A percentile compares a stretch with the other conserved stretches of the same genome.
Evolutionary conservation across 2,329 filamentous ascomycete genomes (phyloP).

Genomic region (Aspergillus sojae): DNA sequence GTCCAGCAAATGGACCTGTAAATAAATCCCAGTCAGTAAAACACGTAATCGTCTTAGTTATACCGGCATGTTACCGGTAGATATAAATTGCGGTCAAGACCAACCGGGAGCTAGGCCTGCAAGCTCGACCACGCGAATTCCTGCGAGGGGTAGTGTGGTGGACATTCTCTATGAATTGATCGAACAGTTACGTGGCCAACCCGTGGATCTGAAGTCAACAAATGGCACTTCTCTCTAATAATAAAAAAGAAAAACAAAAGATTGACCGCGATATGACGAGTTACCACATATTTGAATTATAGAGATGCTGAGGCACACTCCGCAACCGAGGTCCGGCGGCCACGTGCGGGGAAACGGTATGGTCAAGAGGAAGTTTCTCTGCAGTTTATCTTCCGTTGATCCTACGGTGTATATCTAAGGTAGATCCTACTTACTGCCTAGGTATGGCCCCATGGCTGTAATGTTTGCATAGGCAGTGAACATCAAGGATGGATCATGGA

Average conservation of each 20-base stretch:
- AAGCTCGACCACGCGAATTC: slow-evolving; percentile 67
- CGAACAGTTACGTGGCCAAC: background rate
- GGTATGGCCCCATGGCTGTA: too few species aligned
- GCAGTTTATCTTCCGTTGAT: background rate
- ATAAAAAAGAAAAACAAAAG: background rate
- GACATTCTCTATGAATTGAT: slow-evolving; percentile 20
- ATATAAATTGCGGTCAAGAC: slow-evolving; percentile 11
- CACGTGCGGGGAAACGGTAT: slow-evolving; percentile 22
- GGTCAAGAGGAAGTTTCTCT: background rate
- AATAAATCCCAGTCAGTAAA: background rate
- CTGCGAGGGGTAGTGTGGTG: slow-evolving; percentile 54
- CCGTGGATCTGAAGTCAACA: background rate
- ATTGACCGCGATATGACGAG: background rate
- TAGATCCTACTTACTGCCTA: too few species aligned
- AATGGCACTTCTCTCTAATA: background rate
- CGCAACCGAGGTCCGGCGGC: slow-evolving; percentile 28
- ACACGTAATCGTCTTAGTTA: slow-evolving; percentile 4
- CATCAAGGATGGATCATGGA: too few species aligned
- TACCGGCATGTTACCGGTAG: background rate
- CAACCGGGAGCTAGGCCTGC: slow-evolving; percentile 67
- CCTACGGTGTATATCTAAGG: background rate
- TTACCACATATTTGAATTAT: background rate
- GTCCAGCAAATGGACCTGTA: slow-evolving; percentile 80
- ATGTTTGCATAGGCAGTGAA: too few species aligned
- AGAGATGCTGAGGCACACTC: background rate